Evolutionary conservation across 1,139 yeast genomes (phyloP).

Genomic region (Kodamaea derodonti): DNA sequence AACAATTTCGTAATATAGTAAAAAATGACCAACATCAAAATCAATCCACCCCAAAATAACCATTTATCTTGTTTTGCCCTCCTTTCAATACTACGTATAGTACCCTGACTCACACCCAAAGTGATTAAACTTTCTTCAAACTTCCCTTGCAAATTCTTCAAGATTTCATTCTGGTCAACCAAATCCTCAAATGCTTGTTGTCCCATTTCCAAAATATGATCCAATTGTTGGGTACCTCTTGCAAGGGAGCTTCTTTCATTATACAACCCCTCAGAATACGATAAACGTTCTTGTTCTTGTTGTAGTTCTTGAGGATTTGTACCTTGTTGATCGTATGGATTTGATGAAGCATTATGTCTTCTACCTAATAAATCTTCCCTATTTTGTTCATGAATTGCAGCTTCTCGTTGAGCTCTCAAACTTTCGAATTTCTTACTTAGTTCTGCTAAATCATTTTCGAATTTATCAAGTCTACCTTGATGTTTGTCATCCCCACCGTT

Average conservation of each 20-base stretch:
- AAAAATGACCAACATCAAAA: constrained; percentile 61
- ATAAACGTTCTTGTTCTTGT: constrained; percentile 28
- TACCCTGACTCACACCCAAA: constrained; percentile 81
- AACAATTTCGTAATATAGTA: constrained; percentile 68
- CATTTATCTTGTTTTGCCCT: constrained; percentile 89
- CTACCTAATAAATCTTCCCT: constrained; percentile 63
- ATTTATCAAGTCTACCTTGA: constrained; percentile 54
- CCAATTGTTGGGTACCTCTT: constrained; percentile 77
- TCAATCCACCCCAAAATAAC: constrained; percentile 76
- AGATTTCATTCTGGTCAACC: constrained; percentile 75
- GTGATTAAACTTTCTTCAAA: constrained; percentile 72
- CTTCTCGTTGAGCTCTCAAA: constrained; percentile 65
- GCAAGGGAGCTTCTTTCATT: constrained; percentile 64
- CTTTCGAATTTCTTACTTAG: constrained; percentile 56
- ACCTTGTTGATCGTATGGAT: constrained; percentile 48
- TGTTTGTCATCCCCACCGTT: constrained; percentile 62
- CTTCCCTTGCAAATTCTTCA: constrained; percentile 59
- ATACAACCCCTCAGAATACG: constrained; percentile 62
- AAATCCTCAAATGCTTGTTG: constrained; percentile 81
- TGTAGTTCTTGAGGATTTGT: constrained; percentile 8
- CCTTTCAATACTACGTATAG: constrained; percentile 76
- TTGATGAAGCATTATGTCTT: constrained; percentile 48
- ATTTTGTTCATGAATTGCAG: constrained; percentile 47
- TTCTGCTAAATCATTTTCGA: constrained; percentile 56
- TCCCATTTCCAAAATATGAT: constrained; percentile 88